Conservation (phyloP, 139 green algal species). For the Ettlia oleoabundans region DNA sequence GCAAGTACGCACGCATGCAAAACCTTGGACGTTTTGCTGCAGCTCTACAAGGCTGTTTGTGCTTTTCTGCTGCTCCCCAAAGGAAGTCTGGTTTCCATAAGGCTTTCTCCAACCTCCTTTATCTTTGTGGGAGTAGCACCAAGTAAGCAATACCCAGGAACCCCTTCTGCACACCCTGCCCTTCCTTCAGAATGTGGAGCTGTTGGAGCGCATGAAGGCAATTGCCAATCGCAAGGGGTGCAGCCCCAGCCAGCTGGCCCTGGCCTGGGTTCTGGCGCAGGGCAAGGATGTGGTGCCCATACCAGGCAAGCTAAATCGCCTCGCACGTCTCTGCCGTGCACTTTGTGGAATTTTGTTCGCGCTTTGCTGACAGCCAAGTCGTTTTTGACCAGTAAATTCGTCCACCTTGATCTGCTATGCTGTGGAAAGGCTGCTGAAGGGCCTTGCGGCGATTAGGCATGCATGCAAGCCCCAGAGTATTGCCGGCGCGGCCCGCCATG, state of each 20-base stretch:
- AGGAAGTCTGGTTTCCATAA: no score
- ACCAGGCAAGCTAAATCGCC: conserved; percentile 28
- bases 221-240: conserved; percentile 67
- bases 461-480: no score
- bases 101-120: no score
- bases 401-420: background rate
- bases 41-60: no score
- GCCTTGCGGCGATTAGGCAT: no score
- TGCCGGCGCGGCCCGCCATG: no score
- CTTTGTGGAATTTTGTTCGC: background rate
- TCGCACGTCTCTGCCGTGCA: background rate
- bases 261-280: conserved; percentile 77
- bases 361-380: background rate
- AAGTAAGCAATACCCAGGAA: background rate
- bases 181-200: conserved; percentile 66
- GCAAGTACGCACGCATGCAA: background rate
- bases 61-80: no score
- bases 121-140: background rate
- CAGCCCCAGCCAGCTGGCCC: conserved; percentile 74
- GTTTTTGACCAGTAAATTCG: no score
- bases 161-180: background rate
- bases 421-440: no score
- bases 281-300: conserved; percentile 79
- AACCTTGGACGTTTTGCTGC: background rate
- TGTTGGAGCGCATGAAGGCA: conserved; percentile 64